These are phyloP conservation scores for Castanea mollissima DNA, from an alignment of 306 rosid species.

Conservation along the genomic window DNA sequence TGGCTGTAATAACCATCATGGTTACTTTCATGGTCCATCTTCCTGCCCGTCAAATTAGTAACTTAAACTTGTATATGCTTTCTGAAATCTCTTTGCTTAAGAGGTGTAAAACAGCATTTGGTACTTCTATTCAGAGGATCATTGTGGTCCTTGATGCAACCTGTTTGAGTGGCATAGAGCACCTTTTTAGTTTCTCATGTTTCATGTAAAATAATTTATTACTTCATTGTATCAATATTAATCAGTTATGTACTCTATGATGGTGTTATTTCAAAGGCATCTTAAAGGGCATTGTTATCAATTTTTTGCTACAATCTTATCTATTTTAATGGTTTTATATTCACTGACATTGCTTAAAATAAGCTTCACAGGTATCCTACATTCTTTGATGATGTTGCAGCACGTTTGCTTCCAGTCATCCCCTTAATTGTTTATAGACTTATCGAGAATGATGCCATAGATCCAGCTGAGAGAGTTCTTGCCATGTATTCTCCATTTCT, in stretches of 20 bases:
- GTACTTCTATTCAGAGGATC: neutral
- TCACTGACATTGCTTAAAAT: conserved; percentile 18
- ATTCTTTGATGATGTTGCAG: conserved; percentile 92
- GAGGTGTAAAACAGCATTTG: neutral
- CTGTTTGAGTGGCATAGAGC: neutral
- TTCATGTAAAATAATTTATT: neutral
- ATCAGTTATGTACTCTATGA: neutral
- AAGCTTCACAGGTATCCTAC: conserved; percentile 72
- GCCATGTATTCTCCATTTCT: conserved; percentile 63
- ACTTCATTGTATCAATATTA: neutral
- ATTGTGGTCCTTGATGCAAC: neutral
- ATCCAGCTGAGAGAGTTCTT: conserved; percentile 75
- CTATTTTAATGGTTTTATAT: conserved; percentile 9
- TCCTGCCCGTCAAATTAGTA: neutral
- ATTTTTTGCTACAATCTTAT: neutral
- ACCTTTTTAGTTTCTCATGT: neutral
- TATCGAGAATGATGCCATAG: conserved; percentile 87
- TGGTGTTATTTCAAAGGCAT: neutral
- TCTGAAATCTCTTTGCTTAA: neutral
- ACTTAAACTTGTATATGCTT: neutral
- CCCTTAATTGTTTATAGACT: conserved; percentile 90
- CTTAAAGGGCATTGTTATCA: neutral
- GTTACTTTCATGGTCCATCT: neutral
- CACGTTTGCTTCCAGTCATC: conserved; percentile 89
- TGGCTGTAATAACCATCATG: neutral